Base-by-base conservation (phyloP, 2,329 filamentous ascomycete genomes). In the Aspergillus aculeatus region DNA sequence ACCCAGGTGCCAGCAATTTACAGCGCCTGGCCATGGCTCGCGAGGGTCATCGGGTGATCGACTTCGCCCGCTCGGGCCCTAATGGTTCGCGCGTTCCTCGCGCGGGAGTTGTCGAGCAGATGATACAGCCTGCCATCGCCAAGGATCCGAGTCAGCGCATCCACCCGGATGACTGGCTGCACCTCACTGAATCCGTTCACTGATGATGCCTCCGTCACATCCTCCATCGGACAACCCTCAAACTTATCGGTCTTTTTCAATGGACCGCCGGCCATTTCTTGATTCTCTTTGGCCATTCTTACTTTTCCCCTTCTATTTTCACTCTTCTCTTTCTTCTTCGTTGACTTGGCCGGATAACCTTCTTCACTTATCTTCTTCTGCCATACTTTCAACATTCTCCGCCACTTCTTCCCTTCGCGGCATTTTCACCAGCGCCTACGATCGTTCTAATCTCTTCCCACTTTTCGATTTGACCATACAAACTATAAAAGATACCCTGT, bases 21-120 rank as follows among this genome's bases (percentile, higher is more conserved):
- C 73, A 78, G 62, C 70, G 77, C 12, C 69, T 79, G 2, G 74
- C 73, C 19, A 79, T 80, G 75, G 76, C 78, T 1, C 71, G 75
- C 12, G 75, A 80, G 38, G 79, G 78, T 1, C 77, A 80, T 63
- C 71, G 69, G 12, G 75, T 79, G 10, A 61, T 81, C 29, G 74
- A 78, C 5, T 76, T 77, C 58, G 72, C 76, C 2, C 69, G 77
- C 5, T 73, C 69, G 10, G 74, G 75, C 5, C 61, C 66, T 4
- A 73, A 73, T 66, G 77, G 76, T 29, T 65, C 68, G 11, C 70
- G 78, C 19, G 66, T 80, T 1, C 77, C 77, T 9, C 65, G 72
- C n/a, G 73, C 71, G 29, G 78, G 78, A 4, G 59, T 73, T 11
- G 78, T 80, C 14, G 76, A 79, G 59, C 71, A 66, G 32, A 63